phyloP scores from a whole-genome alignment of 179 eudicot genomes.

The Monotropa hypopitys region DNA sequence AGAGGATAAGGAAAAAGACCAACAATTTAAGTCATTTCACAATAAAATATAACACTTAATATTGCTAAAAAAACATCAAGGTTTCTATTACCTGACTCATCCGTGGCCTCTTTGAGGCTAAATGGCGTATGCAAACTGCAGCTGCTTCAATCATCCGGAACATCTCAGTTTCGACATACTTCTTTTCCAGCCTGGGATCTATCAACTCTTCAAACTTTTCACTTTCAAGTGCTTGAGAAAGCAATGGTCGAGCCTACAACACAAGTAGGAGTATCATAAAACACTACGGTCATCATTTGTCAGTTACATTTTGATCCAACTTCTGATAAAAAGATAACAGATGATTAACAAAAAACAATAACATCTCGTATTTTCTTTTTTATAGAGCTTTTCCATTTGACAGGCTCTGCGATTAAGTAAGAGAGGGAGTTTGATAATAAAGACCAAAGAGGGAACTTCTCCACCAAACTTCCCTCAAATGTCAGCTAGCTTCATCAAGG shows the following conservation, averaged over 20 bases:
- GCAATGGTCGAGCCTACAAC: constrained; percentile 77
- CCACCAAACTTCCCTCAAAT: not conserved
- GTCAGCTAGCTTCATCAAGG: not conserved
- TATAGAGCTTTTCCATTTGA: not conserved
- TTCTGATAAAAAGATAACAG: not conserved
- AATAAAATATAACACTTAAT: not conserved
- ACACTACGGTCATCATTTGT: not conserved
- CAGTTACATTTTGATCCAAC: not conserved
- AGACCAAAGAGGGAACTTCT: no score
- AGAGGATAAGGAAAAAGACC: no score
- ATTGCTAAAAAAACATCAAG: not conserved
- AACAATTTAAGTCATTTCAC: not conserved
- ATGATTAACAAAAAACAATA: not conserved
- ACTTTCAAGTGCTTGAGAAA: constrained; percentile 57
- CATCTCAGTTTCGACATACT: constrained; percentile 57
- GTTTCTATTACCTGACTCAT: constrained; percentile 66
- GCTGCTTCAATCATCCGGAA: constrained; percentile 87
- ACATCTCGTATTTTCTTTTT: not conserved
- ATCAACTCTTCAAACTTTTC: constrained; percentile 59
- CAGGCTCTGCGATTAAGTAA: not conserved
- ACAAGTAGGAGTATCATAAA: not conserved
- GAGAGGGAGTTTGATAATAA: not conserved
- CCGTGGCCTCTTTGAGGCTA: constrained; percentile 66
- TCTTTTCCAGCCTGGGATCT: constrained; percentile 59
- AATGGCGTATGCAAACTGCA: constrained; percentile 90